Percentiles rank a stretch among this genome's conserved stretches.
Conservation (phyloP, 2,329 filamentous ascomycete genomes). For the Cordyceps militaris region DNA sequence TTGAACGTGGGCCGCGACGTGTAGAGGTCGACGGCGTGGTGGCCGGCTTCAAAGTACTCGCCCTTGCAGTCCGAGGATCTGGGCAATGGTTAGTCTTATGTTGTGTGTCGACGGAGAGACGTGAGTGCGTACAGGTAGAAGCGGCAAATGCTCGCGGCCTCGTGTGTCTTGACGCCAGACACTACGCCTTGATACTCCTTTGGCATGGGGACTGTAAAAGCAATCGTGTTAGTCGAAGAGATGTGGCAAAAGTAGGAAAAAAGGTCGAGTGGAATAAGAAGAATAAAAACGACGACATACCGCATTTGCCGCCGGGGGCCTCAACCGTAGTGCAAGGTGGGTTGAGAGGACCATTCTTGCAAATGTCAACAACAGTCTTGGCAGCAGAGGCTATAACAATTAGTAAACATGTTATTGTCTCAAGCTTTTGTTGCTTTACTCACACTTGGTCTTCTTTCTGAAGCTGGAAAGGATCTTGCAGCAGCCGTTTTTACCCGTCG, state of each 20-base stretch:
- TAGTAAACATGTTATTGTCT: neutral
- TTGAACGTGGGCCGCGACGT: neutral
- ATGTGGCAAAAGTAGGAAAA: no score
- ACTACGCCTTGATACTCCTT: neutral
- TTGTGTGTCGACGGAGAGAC: neutral
- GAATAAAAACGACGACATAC: neutral
- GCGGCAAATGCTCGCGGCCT: neutral
- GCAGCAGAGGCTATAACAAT: neutral
- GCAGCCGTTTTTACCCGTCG: neutral
- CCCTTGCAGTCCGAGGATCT: neutral
- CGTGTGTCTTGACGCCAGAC: neutral
- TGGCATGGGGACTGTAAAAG: neutral
- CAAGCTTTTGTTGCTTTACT: neutral
- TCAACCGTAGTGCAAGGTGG: neutral
- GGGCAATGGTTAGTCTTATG: neutral
- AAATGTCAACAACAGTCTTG: neutral
- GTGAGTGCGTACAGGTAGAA: neutral
- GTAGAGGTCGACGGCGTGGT: neutral
- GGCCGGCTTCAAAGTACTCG: neutral
- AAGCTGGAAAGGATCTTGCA: neutral
- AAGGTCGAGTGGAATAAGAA: no score
- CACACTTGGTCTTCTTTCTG: neutral
- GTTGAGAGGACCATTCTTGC: neutral
- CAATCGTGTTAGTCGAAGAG: neutral
- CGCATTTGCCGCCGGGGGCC: neutral